These are phyloP conservation scores for Pseudopediastrum boryanum DNA, from an alignment of 139 green algal species.

Conservation along the genomic window DNA sequence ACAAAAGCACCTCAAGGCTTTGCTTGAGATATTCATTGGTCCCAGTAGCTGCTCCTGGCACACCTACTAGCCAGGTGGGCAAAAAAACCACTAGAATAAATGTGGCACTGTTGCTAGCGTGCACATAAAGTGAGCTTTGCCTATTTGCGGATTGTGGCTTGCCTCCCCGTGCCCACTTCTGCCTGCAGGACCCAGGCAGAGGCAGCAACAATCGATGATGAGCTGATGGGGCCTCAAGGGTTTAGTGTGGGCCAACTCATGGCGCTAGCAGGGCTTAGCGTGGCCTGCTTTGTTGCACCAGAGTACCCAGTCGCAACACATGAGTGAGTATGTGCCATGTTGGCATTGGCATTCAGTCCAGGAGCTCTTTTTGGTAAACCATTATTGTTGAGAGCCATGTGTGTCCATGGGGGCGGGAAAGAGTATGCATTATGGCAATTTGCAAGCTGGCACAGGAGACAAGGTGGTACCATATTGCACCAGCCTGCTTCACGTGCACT, in stretches of 20 bases:
- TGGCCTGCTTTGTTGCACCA: slow-evolving; percentile 62
- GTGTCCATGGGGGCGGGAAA: no score
- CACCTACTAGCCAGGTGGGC: no score
- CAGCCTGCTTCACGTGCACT: no score
- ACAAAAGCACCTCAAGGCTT: no score
- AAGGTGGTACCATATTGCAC: no score
- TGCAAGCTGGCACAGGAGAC: no score
- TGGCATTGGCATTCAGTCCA: no score
- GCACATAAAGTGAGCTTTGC: neutral
- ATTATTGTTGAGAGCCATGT: no score
- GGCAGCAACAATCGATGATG: slow-evolving; percentile 77
- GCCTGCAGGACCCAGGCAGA: slow-evolving; percentile 52
- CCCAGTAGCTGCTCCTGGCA: neutral
- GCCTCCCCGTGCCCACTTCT: neutral
- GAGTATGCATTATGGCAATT: no score
- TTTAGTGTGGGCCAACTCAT: slow-evolving; percentile 95
- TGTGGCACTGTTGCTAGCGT: neutral
- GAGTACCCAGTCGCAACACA: slow-evolving; percentile 56
- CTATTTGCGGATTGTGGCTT: neutral
- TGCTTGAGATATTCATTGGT: no score
- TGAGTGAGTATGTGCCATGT: neutral
- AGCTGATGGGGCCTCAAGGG: slow-evolving; percentile 89
- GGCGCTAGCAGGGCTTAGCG: slow-evolving; percentile 84
- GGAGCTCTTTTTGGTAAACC: no score
- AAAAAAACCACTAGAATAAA: neutral